Evolutionary conservation across 139 green algal genomes (phyloP).

Genomic region (Tetradesmus lagerheimii): DNA sequence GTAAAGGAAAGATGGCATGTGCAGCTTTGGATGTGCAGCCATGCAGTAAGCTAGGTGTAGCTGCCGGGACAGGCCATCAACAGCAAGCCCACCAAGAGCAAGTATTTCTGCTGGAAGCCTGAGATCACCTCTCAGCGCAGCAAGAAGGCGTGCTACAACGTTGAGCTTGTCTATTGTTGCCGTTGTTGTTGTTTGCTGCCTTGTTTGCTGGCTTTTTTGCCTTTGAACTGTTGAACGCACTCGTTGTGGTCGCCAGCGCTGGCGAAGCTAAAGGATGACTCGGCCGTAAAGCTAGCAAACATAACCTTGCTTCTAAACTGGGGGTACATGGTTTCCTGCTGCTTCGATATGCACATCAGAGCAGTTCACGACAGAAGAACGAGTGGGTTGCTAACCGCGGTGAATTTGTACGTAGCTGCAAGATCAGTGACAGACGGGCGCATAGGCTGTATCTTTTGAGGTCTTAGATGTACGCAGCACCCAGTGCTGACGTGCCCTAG

Average conservation of each 20-base stretch:
- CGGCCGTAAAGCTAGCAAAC: not conserved
- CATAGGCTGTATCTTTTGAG: not conserved
- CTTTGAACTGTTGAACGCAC: slow-evolving; percentile 48
- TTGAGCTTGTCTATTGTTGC: slow-evolving; percentile 24
- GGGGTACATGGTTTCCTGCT: not conserved
- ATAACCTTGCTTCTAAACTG: slow-evolving; percentile 9
- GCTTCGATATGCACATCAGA: not conserved
- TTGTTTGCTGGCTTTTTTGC: slow-evolving; percentile 17
- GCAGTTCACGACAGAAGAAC: not conserved
- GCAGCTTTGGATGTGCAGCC: not conserved
- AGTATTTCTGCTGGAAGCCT: not conserved
- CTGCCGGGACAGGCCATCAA: not conserved
- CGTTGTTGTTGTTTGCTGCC: slow-evolving; percentile 41
- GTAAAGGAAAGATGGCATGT: no score
- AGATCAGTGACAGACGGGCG: not conserved
- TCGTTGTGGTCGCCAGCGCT: slow-evolving; percentile 30
- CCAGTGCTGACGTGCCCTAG: not conserved
- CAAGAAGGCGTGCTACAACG: slow-evolving; percentile 42
- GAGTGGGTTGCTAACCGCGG: not conserved
- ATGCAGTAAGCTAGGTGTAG: not conserved
- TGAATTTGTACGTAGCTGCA: no score
- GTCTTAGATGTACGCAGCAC: not conserved
- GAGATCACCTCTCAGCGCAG: slow-evolving; percentile 29
- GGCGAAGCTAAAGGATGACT: slow-evolving; percentile 12
- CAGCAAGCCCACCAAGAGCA: not conserved